These are phyloP conservation scores for Linum tenue DNA, from an alignment of 345 rosid genomes.

Conservation along the genomic window DNA sequence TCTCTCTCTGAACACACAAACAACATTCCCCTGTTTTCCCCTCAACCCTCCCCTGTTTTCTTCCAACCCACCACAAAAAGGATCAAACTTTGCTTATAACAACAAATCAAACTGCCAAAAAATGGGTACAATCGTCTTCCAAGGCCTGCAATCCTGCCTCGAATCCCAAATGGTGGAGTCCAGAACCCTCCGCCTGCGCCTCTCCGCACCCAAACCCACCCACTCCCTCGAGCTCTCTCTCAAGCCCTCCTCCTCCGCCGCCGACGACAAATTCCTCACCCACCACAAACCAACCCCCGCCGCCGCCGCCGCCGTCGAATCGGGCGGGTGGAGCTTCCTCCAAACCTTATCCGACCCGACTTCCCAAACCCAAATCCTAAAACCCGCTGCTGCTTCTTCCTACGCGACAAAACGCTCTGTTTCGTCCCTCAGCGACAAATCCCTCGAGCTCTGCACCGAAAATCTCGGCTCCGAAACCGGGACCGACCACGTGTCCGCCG, in stretches of 20 bases:
- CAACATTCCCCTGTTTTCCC: background rate
- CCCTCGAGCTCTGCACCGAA: conserved; percentile 7
- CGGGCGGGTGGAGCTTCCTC: background rate
- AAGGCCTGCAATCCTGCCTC: conserved; percentile 46
- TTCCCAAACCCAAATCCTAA: background rate
- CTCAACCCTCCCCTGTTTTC: background rate
- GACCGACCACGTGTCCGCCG: background rate
- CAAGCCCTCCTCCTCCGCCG: conserved; percentile 18
- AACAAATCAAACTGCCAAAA: background rate
- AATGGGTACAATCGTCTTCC: conserved; percentile 70
- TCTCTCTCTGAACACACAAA: background rate
- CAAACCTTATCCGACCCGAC: background rate
- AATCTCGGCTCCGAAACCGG: conserved; percentile 4
- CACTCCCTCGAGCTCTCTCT: conserved; percentile 15
- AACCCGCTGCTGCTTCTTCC: background rate
- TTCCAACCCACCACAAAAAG: too few relatives aligned
- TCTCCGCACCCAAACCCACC: conserved; percentile 38
- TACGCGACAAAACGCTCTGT: background rate
- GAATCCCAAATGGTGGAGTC: conserved; percentile 53
- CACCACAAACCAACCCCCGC: conserved; percentile 19
- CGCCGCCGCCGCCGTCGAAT: background rate
- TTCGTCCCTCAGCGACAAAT: conserved; percentile 1
- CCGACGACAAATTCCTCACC: background rate
- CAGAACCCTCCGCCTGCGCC: conserved; percentile 42
- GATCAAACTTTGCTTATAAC: too few relatives aligned